These are phyloP conservation scores for Phoma sp. DNA, from an alignment of 2,329 filamentous ascomycete genomes.

Conservation along the genomic window DNA sequence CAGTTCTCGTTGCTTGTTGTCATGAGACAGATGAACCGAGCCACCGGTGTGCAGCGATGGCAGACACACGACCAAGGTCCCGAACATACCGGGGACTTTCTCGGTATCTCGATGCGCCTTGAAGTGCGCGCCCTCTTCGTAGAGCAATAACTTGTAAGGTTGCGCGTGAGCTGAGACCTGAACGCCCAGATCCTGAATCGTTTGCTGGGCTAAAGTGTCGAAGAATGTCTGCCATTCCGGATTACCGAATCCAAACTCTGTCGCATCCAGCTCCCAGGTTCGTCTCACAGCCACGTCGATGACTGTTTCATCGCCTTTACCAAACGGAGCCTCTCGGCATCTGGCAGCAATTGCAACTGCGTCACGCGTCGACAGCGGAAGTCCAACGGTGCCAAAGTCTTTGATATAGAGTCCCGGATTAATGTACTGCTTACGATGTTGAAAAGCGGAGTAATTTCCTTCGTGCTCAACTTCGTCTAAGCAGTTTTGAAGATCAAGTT, in stretches of 20 bases:
- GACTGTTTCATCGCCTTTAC: conserved; percentile 38
- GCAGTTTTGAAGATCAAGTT: background rate
- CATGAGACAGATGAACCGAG: conserved; percentile 52
- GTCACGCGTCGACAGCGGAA: conserved; percentile 16
- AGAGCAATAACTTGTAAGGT: conserved; percentile 50
- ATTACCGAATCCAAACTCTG: conserved; percentile 30
- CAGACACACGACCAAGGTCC: conserved; percentile 57
- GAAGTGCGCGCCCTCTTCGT: conserved; percentile 59
- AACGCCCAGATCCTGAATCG: conserved; percentile 21
- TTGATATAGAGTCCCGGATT: conserved; percentile 18
- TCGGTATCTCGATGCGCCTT: conserved; percentile 57
- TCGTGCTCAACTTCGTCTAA: conserved; percentile 12
- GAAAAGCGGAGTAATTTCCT: conserved; percentile 7
- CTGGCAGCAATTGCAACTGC: conserved; percentile 21
- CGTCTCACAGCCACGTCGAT: conserved; percentile 37
- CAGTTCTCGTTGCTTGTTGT: conserved; percentile 27
- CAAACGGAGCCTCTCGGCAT: conserved; percentile 37
- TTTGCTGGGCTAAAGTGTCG: conserved; percentile 15
- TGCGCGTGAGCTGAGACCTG: conserved; percentile 16
- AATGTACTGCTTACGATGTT: background rate
- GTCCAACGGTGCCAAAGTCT: conserved; percentile 10
- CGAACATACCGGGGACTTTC: conserved; percentile 58
- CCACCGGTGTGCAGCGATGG: conserved; percentile 59
- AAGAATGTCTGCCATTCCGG: conserved; percentile 28
- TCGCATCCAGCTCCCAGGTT: conserved; percentile 40